A percentile compares a stretch with the other conserved stretches of the same genome.
Conservation (phyloP, 208 protist species). For the Leishmania tropica region DNA sequence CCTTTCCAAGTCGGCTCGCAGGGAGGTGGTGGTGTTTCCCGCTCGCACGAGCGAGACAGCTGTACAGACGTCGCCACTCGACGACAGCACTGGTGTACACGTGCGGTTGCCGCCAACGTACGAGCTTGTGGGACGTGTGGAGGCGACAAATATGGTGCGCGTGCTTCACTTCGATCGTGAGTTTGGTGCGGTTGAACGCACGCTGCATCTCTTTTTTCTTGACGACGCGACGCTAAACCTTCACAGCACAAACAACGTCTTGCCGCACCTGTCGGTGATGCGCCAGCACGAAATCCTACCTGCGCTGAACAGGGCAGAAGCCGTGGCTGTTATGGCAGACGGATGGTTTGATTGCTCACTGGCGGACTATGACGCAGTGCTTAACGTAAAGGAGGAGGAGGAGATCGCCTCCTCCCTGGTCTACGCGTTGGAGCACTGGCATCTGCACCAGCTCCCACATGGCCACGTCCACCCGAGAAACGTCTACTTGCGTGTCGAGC, state of each 20-base stretch:
- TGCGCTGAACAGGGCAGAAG: constrained; percentile 31
- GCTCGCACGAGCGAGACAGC: not conserved
- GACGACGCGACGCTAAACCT: constrained; percentile 38
- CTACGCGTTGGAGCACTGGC: constrained; percentile 87
- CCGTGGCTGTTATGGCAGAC: constrained; percentile 62
- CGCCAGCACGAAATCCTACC: constrained; percentile 63
- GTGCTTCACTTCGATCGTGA: constrained; percentile 55
- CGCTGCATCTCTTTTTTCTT: constrained; percentile 61
- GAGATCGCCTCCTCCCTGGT: constrained; percentile 66
- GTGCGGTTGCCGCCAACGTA: constrained; percentile 62
- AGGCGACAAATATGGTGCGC: constrained; percentile 54
- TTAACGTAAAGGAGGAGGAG: constrained; percentile 24
- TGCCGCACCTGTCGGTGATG: constrained; percentile 65
- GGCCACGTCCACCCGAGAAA: constrained; percentile 75
- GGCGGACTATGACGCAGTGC: constrained; percentile 20
- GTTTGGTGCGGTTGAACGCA: constrained; percentile 55
- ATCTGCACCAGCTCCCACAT: constrained; percentile 76
- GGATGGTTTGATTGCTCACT: constrained; percentile 84
- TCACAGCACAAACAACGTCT: constrained; percentile 41
- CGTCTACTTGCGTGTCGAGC: constrained; percentile 63
- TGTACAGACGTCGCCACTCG: not conserved
- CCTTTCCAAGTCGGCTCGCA: constrained; percentile 17
- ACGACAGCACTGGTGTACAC: constrained; percentile 23
- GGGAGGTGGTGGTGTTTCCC: constrained; percentile 38
- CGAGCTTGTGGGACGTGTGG: constrained; percentile 63